These are phyloP conservation scores for Penicillium brasilianum DNA, from an alignment of 2,329 filamentous ascomycete species.

Conservation along the genomic window DNA sequence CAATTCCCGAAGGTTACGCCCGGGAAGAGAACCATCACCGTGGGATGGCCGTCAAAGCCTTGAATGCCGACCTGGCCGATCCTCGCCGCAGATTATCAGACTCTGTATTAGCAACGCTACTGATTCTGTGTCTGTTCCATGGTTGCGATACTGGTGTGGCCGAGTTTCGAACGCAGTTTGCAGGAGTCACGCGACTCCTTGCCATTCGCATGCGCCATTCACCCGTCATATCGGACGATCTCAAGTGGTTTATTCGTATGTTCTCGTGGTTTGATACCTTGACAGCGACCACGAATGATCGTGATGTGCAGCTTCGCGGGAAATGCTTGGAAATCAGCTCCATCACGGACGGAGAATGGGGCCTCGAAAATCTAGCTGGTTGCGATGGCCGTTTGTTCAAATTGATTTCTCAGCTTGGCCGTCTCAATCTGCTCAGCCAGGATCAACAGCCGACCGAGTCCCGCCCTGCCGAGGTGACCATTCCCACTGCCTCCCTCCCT, in stretches of 20 bases:
- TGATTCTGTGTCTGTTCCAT: constrained; percentile 88
- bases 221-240: constrained; percentile 68
- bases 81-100: constrained; percentile 77
- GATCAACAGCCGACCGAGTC: constrained; percentile 50
- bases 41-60: constrained; percentile 76
- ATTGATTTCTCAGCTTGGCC: constrained; percentile 79
- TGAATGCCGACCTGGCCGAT: constrained; percentile 85
- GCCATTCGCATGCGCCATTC: constrained; percentile 71
- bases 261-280: constrained; percentile 96
- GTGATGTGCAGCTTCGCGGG: constrained; percentile 77
- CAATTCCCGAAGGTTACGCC: constrained; percentile 63
- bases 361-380: constrained; percentile 82
- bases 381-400: constrained; percentile 88
- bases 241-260: constrained; percentile 83
- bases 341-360: constrained; percentile 70
- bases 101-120: constrained; percentile 82
- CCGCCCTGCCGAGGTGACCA: constrained; percentile 30
- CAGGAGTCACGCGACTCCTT: constrained; percentile 88
- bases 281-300: constrained; percentile 87
- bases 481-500: constrained; percentile 39
- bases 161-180: constrained; percentile 91
- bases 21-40: constrained; percentile 84
- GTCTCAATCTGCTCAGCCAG: constrained; percentile 83
- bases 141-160: constrained; percentile 92
- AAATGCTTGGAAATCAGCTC: constrained; percentile 67